phyloP scores from a whole-genome alignment of 23 red algal species.

The Gracilaria domingensis region DNA sequence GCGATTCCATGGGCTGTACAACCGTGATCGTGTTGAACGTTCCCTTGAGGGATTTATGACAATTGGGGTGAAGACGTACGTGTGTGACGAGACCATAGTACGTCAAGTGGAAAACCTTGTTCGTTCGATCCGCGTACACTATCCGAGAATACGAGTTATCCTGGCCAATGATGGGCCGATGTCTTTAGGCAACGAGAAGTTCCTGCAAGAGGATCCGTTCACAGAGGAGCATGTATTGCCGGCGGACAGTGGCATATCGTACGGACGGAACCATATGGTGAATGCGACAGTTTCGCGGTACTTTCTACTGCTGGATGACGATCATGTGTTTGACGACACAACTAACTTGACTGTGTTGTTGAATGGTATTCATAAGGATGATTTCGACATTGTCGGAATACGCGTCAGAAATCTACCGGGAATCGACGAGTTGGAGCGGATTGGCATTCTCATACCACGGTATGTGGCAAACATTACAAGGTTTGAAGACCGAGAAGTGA shows the following conservation, averaged over 20 bases:
- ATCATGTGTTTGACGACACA: conserved; percentile 64
- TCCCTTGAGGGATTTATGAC: conserved; percentile 47
- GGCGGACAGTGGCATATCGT: conserved; percentile 55
- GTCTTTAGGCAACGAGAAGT: conserved; percentile 18
- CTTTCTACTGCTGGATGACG: conserved; percentile 60
- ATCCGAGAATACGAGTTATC: conserved; percentile 37
- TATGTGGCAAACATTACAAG: conserved; percentile 52
- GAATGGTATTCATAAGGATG: conserved; percentile 44
- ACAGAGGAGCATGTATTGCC: conserved; percentile 48
- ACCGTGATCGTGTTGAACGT: conserved; percentile 22
- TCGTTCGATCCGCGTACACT: conserved; percentile 58
- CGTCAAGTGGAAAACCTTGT: conserved; percentile 44
- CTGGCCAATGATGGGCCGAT: conserved; percentile 61
- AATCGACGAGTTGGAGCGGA: conserved; percentile 57
- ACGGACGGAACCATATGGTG: conserved; percentile 58
- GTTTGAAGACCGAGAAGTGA: conserved; percentile 29
- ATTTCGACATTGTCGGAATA: conserved; percentile 51
- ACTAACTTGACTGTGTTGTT: conserved; percentile 51
- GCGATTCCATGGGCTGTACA: conserved; percentile 50
- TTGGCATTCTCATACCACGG: conserved; percentile 55
- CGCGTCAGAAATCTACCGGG: conserved; percentile 58
- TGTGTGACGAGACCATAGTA: conserved; percentile 33
- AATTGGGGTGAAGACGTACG: conserved; percentile 62
- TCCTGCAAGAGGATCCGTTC: conserved; percentile 40
- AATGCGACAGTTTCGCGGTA: conserved; percentile 41